Conservation (phyloP, 805 yeast species). For the Barnettozyma pratensis region DNA sequence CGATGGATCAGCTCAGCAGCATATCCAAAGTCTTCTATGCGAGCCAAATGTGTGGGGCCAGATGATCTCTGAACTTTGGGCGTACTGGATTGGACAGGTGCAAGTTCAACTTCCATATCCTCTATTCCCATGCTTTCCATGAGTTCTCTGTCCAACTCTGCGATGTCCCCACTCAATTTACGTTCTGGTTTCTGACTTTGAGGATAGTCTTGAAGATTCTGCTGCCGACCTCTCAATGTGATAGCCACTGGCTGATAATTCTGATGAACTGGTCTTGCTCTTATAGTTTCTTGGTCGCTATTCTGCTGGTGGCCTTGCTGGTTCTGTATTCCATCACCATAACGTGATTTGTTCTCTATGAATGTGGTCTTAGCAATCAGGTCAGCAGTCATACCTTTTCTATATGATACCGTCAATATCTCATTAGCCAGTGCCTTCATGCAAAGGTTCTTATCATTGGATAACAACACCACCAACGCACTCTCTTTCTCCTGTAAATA, state of each 20-base stretch:
- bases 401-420: slow-evolving; percentile 52
- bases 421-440: slow-evolving; percentile 67
- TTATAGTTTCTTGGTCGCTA: background rate
- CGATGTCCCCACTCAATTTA: background rate
- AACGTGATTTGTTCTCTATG: background rate
- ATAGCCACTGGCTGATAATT: too few relatives aligned
- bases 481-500: slow-evolving; percentile 42
- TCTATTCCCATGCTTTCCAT: background rate
- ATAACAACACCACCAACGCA: slow-evolving; percentile 53
- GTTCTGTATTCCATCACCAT: background rate
- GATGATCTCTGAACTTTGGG: too few relatives aligned
- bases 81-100: too few relatives aligned
- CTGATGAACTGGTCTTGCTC: background rate
- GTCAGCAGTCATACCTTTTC: slow-evolving; percentile 41
- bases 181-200: too few relatives aligned
- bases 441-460: slow-evolving; percentile 84
- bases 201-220: too few relatives aligned
- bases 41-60: too few relatives aligned
- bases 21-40: slow-evolving; percentile 8
- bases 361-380: slow-evolving; percentile 38
- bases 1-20: slow-evolving; percentile 28
- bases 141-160: background rate
- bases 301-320: background rate
- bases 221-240: too few relatives aligned
- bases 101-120: background rate